Base-by-base conservation (phyloP, 495 filamentous ascomycete genomes). In the Aspergillus nidulans region DNA sequence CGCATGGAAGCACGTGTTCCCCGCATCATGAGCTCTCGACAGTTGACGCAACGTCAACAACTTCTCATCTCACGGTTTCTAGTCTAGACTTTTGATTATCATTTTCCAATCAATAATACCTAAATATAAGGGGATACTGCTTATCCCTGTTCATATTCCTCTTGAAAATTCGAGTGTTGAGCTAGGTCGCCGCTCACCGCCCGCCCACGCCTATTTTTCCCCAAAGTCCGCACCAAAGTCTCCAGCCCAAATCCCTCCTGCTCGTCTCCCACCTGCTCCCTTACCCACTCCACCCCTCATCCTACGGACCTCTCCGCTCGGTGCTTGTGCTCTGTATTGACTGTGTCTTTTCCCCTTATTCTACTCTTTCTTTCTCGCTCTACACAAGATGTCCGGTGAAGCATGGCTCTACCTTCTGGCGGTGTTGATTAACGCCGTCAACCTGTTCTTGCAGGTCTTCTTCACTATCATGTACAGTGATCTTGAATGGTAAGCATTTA, bases 381-480 rank as follows among this genome's bases (percentile, higher is more conserved):
- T 63, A 50, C 58, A 73, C 78, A 95, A 76, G 58, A 98, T 98
- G 92, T 97, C 92, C 63, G 92, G 92, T 68, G 92, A 98, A 85
- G 94, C 92, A 76, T 98, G 92, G 95, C 82, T 99, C 70, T 99
- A 95, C 80, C 87, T 99, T 63, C 81, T 99, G 73, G 87, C 94
- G 75, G 95, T 99, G 74, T 83, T 99, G 69, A 94, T 99, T 78
- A 99, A 99, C 81, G 95, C 95, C 77, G 94, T 97, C 84, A 99
- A 99, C 82, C 83, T 99, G 61, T 99, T 99, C 75, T 83, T 99
- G 47, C 95, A 99, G 76, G 95, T 99, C 53, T 99, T 99, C 81
- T 99, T 99, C 81, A 99, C 95, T 38, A 99, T 99, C 63, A 99
- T 99, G 95, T 99, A 97, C 76, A 95, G 89, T 73, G 92, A 97